phyloP scores from a whole-genome alignment of 306 rosid genomes.

The Alnus rubra region DNA sequence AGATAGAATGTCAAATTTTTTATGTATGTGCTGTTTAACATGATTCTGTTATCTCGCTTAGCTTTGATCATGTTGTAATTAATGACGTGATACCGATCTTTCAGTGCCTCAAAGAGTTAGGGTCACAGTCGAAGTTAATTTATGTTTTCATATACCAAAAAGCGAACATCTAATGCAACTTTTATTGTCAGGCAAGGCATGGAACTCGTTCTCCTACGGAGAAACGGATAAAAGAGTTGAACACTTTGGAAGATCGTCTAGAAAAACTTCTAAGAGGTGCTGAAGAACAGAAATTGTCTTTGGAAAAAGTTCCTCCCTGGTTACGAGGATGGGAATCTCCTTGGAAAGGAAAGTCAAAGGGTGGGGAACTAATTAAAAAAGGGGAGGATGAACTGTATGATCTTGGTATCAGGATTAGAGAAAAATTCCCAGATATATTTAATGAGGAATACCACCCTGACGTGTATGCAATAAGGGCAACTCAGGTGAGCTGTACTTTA shows the following conservation, averaged over 20 bases:
- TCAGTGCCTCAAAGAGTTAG: background rate
- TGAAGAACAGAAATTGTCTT: constrained; percentile 40
- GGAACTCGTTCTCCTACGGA: constrained; percentile 93
- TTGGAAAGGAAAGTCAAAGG: constrained; percentile 77
- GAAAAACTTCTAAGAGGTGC: constrained; percentile 56
- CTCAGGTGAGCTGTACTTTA: constrained; percentile 57
- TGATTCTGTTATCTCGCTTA: background rate
- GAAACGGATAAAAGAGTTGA: constrained; percentile 66
- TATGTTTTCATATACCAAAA: background rate
- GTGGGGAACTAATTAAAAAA: constrained; percentile 62
- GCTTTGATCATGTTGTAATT: background rate
- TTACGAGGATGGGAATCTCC: constrained; percentile 78
- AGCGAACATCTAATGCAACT: constrained; percentile 19
- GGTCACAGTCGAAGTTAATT: background rate
- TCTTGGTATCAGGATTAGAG: constrained; percentile 69
- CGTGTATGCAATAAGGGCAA: constrained; percentile 67
- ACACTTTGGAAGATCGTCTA: constrained; percentile 50
- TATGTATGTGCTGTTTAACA: no score
- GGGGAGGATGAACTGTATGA: constrained; percentile 87
- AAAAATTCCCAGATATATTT: constrained; percentile 65
- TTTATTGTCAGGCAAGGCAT: constrained; percentile 77
- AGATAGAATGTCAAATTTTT: background rate
- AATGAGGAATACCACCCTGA: constrained; percentile 82
- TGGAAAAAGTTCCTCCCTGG: constrained; percentile 72
- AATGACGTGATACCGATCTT: background rate